phyloP scores from a whole-genome alignment of 768 basidiomycete genomes.

The Russula emetica region DNA sequence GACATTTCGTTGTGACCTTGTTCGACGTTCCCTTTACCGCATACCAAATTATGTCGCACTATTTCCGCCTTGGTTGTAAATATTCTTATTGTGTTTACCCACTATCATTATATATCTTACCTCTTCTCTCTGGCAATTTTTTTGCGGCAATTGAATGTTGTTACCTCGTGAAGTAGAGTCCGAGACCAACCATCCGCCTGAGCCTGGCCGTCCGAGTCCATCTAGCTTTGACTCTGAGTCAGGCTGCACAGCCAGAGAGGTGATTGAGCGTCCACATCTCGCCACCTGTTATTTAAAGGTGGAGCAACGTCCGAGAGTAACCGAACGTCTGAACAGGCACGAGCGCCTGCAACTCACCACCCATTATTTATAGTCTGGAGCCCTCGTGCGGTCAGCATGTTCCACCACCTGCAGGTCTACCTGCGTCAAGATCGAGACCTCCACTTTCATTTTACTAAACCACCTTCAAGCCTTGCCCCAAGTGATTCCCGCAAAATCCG shows the following conservation, averaged over 20 bases:
- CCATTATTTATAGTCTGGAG: not conserved
- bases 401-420: not conserved
- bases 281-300: not conserved
- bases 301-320: no score
- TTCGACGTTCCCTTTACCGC: not conserved
- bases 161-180: not conserved
- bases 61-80: slow-evolving; percentile 1
- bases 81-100: slow-evolving; percentile 17
- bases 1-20: slow-evolving; percentile 6
- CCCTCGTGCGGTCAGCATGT: not conserved
- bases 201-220: not conserved
- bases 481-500: not conserved
- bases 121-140: not conserved
- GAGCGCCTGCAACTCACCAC: no score
- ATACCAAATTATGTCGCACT: not conserved
- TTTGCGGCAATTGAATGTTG: not conserved
- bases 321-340: no score
- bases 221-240: no score
- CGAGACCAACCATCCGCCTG: not conserved
- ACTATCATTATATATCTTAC: slow-evolving; percentile 23
- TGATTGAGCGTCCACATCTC: no score
- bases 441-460: not conserved
- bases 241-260: not conserved
- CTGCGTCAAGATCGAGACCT: slow-evolving; percentile 1
- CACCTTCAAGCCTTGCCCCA: not conserved